These are phyloP conservation scores for Solanum raphanifolium DNA, from an alignment of 257 asterid genomes.

Conservation along the genomic window DNA sequence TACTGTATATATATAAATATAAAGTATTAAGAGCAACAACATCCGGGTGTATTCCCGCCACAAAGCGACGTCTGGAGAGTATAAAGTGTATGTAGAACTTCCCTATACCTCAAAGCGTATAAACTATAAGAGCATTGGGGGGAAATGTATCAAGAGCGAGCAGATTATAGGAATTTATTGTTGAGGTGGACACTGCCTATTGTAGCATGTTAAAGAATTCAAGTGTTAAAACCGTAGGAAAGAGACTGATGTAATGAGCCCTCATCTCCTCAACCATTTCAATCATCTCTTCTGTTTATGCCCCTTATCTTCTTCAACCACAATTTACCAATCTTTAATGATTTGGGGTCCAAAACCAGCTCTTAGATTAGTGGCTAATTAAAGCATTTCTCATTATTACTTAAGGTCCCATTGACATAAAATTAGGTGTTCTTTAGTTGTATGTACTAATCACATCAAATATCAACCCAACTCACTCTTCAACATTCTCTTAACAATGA, in stretches of 20 bases:
- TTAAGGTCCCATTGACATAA: not conserved
- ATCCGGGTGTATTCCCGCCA: not conserved
- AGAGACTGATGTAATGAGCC: not conserved
- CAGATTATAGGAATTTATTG: not conserved
- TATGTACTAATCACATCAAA: not conserved
- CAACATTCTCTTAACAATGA: not conserved
- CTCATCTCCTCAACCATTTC: not conserved
- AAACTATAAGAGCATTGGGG: not conserved
- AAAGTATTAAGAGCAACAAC: not conserved
- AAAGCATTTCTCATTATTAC: not conserved
- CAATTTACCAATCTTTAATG: not conserved
- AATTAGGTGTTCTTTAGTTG: not conserved
- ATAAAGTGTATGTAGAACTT: not conserved
- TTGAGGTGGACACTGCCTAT: not conserved
- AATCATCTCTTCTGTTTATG: not conserved
- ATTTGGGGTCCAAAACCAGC: constrained; percentile 6
- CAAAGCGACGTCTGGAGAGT: not conserved
- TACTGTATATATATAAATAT: not conserved
- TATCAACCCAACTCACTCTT: not conserved
- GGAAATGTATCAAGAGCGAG: not conserved
- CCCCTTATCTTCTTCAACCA: constrained; percentile 6
- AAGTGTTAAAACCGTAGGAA: not conserved
- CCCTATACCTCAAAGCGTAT: not conserved
- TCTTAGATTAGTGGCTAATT: not conserved
- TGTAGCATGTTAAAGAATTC: not conserved